phyloP scores from a whole-genome alignment of 2,329 filamentous ascomycete genomes.

The Colletotrichum paranaense region DNA sequence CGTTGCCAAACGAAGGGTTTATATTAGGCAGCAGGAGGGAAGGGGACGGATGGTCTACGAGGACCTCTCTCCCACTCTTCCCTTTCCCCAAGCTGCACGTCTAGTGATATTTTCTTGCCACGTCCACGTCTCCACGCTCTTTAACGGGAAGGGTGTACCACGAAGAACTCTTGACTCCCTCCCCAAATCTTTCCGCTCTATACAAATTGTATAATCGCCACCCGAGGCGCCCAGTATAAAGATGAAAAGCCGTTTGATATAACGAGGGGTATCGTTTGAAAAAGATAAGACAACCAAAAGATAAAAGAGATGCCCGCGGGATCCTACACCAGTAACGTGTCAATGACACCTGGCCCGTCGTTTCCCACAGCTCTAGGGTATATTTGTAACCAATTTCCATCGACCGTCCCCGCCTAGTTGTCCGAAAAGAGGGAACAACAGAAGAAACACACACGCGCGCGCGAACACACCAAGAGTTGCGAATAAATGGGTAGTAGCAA shows the following conservation, averaged over 20 bases:
- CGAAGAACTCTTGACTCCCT: neutral
- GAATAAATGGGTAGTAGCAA: neutral
- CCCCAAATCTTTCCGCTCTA: neutral
- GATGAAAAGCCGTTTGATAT: neutral
- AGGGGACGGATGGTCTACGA: neutral
- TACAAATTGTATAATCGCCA: neutral
- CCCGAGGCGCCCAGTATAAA: neutral
- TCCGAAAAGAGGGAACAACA: neutral
- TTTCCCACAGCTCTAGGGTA: neutral
- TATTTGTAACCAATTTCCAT: neutral
- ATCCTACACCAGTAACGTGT: neutral
- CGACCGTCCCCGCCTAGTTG: neutral
- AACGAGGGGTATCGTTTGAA: slow-evolving; percentile 33
- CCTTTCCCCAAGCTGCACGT: neutral
- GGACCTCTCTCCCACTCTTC: neutral
- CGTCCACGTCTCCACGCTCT: neutral
- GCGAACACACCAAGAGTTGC: neutral
- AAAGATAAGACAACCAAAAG: neutral
- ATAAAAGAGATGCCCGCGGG: neutral
- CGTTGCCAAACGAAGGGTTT: slow-evolving; percentile 21
- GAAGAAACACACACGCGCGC: neutral
- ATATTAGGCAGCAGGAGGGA: slow-evolving; percentile 9
- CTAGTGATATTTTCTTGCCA: neutral
- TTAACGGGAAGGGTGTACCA: neutral
- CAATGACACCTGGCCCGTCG: neutral